Base-by-base conservation (phyloP, 352 stramenopile genomes). In the Phytopythium vexans region DNA sequence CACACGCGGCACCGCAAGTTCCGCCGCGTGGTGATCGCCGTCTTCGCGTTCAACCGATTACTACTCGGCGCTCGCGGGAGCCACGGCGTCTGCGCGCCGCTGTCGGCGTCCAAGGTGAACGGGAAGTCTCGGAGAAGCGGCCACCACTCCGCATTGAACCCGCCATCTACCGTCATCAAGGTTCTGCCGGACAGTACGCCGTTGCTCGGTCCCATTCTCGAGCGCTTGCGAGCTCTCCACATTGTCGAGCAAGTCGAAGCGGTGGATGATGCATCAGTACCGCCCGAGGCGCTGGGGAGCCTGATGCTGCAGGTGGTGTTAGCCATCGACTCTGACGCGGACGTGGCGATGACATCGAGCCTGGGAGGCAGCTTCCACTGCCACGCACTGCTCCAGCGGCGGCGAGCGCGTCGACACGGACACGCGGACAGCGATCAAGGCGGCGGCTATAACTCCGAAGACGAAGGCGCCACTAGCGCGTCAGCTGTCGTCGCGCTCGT, bases 21-120 rank as follows among this genome's bases (percentile, higher is more conserved):
- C 34, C 73, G 80, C 4, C 73, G 64, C 14, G 75, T 75, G 4
- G 65, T 88, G 3, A 68, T 85, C 46, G 75, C 74, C 0, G 74
- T 90, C 8, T 86, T 90, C 70, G 80, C 80, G n/a, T 49, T 77
- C 32, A 90, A 90, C 54, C 64, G 80, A 3, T 66, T 90, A 64
- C 14, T 65, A 70, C n/a, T 41, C 58, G 6, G 31, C 36, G 11
- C 16, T 27, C 21, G 21, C 21, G 21, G 21, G 21, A 43, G 54
- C 0, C 84, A 75, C 50, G 77, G 77, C 1, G 41, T 77, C 9
- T 70, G 62, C 50, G 66, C 64, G 35, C 72, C 74, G 10, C 55
- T 88, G 15, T 78, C 77, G 15, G 15, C 50, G n/a, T 47, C 58
- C 2, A 7, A 32, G 1, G 6, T 34, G 7, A n/a, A 65, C 44